phyloP scores from a whole-genome alignment of 305 asterid genomes.

The Fraxinus paxiana region DNA sequence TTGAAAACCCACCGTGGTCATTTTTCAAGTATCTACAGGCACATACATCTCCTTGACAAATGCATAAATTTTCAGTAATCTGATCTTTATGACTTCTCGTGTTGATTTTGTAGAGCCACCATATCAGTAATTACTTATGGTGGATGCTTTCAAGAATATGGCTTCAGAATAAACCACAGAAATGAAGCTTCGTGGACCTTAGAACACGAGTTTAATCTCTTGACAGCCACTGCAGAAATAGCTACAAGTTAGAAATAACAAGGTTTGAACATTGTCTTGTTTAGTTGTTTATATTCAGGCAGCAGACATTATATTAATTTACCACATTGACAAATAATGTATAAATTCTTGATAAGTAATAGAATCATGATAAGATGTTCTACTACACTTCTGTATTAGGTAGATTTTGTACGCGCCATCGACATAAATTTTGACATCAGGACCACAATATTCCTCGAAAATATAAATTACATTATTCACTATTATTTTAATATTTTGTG shows the following conservation, averaged over 20 bases:
- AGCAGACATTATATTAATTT: background rate
- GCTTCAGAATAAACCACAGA: conserved; percentile 56
- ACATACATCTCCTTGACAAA: background rate
- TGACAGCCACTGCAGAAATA: conserved; percentile 46
- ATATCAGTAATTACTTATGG: conserved; percentile 54
- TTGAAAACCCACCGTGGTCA: background rate
- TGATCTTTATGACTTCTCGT: conserved; percentile 12
- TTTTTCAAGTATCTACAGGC: background rate
- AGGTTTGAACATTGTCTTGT: background rate
- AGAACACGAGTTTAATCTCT: conserved; percentile 68
- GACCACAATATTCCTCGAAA: background rate
- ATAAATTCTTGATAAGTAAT: background rate
- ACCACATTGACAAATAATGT: background rate
- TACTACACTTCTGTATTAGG: no score
- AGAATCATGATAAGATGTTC: no score
- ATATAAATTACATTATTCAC: background rate
- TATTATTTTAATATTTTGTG: no score
- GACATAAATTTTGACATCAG: background rate
- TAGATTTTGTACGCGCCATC: background rate
- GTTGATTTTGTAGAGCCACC: conserved; percentile 55
- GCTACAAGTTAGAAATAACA: conserved; percentile 6
- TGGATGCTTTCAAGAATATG: conserved; percentile 72
- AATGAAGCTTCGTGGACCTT: conserved; percentile 69
- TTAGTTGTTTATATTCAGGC: background rate
- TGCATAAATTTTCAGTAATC: background rate